Base-by-base conservation (phyloP, 2,329 filamentous ascomycete species). In the Colletotrichum agaves region DNA sequence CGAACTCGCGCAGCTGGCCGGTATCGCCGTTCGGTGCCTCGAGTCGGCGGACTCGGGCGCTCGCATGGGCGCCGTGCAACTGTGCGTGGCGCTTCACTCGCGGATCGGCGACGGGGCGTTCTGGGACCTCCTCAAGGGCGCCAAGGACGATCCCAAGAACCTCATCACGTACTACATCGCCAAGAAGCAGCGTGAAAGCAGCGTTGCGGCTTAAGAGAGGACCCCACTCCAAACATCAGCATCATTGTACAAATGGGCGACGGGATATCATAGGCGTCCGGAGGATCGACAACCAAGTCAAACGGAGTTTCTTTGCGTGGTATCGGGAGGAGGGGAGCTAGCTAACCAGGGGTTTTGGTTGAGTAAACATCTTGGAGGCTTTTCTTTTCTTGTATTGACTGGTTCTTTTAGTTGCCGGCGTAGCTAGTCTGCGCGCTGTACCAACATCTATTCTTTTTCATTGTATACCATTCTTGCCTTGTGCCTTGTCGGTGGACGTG, bases 161-260 rank as follows among this genome's bases (percentile, higher is more conserved):
- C 78, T 94, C 69, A 89, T 94, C 73, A 94, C 91, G 10, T 94
- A 94, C 76, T 94, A 94, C 77, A 90, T 94, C 74, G 91, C 92
- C 44, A 90, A 90, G 83, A 84, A 85, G 75, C 88, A 91, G 78
- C 81, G 88, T 59, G 88, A 91, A 78, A 75, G 64, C 52, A 69
- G 49, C 46, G 44, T 52, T 13, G 63, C 49, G 35, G 43, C 57
- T 23, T 69, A 57, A 35, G 5, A 27, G 27, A 27, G 15, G 35
- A 15, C 13, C 33, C 50, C 21, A 23, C 27, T 21, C 15, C 27
- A 33, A 15, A 33, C 21, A 12, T 13, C 27, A 27, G 33, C n/a
- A 31, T 21, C 17, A n/a, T 23, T 23, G 11, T 15, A 21, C 13
- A 17, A 12, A 17, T 23, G 12, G 53, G 31, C 17, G 43, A 39